phyloP scores from a whole-genome alignment of 2,329 filamentous ascomycete genomes.

The Aplosporella prunicola region DNA sequence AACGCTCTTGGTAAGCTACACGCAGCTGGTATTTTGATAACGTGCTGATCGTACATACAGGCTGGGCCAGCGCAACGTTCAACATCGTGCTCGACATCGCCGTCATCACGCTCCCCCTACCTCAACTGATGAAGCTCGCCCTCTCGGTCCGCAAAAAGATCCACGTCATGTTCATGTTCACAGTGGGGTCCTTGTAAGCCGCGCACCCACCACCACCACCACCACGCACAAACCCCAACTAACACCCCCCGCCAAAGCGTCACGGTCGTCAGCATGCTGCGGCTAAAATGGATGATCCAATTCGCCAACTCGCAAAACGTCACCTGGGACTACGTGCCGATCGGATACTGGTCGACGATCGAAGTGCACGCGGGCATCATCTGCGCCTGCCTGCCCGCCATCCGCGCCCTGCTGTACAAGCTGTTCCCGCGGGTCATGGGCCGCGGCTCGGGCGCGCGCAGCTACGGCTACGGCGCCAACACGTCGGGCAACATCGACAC shows the following conservation, averaged over 20 bases:
- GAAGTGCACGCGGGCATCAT: slow-evolving; percentile 29
- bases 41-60: no score
- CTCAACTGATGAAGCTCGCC: slow-evolving; percentile 20
- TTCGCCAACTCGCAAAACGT: slow-evolving; percentile 35
- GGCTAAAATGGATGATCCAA: slow-evolving; percentile 33
- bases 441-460: background rate
- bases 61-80: slow-evolving; percentile 20
- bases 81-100: slow-evolving; percentile 26
- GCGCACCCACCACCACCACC: background rate
- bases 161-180: slow-evolving; percentile 30
- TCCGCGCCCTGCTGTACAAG: slow-evolving; percentile 13
- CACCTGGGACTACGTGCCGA: slow-evolving; percentile 27
- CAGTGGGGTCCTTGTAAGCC: slow-evolving; percentile 30
- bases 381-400: slow-evolving; percentile 28
- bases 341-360: slow-evolving; percentile 27
- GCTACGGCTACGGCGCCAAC: background rate
- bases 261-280: slow-evolving; percentile 36
- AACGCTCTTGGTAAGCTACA: slow-evolving; percentile 22
- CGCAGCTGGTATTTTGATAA: no score
- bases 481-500: slow-evolving; percentile 1
- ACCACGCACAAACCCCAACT: background rate
- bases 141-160: slow-evolving; percentile 23
- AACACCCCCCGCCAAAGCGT: slow-evolving; percentile 22
- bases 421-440: background rate
- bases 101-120: slow-evolving; percentile 24